Base-by-base conservation (phyloP, 1,284 basidiomycete species). In the Naganishia sp. region DNA sequence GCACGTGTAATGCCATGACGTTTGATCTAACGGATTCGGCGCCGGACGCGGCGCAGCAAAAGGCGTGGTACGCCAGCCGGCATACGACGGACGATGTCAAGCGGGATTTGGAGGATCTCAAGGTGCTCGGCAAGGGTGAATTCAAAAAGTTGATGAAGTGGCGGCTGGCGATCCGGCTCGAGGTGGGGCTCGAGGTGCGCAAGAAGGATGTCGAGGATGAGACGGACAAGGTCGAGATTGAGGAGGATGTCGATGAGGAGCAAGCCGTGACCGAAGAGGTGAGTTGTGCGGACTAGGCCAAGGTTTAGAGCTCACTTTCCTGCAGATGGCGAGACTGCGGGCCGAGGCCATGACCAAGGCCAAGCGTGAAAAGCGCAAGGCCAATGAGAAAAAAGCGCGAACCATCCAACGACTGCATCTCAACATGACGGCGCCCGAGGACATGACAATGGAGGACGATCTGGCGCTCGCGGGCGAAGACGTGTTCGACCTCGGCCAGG, bases 351-450 rank as follows among this genome's bases (percentile, higher is more conserved):
- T 84, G 59, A 85, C 88, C 39, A 87, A 88, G 66, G 81, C 85
- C 42, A 92, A 92, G 76, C 88, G 94, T 18, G 90, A 94, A 74
- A 86, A 91, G 66, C 87, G 93, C 68, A 86, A 87, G 46, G 87
- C 88, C 9, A 99, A 99, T 80, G 96, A 99, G 81, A 83, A 90
- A 73, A 92, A 90, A 79, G 84, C 87, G 43, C 87, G 88, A 70
- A 92, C 92, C 6, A 88, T 98, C 53, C 92, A 94, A 77, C 90
- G 94, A 69, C 90, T 99, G 86, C 96, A 99, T 78, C 85, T 99
- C 54, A 89, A 92, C 75, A 99, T 99, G 96, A 93, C 90, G 7
- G 93, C 93, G 9, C 96, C 99, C 70, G 94, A 97, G 70, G 96
- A 94, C 77, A 82, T 98, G 73, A 94, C 98, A 73, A 88, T 90